Conservation (phyloP, 225 moss, liverwort and hornwort genomes). For the Lunularia cruciata region DNA sequence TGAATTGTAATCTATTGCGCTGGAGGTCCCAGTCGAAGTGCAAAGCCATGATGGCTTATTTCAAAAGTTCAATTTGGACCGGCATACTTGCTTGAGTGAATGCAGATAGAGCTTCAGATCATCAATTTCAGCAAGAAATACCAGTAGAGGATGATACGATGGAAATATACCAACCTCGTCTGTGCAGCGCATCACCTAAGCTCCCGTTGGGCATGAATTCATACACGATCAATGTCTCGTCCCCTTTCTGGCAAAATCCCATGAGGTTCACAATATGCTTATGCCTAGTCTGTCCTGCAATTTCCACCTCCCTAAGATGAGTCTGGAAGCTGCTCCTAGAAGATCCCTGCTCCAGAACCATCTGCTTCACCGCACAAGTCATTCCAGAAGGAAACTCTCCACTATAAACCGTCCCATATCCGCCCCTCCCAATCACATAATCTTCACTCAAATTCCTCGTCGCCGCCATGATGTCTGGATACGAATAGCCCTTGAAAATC, state of each 20-base stretch:
- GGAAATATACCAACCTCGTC: constrained; percentile 24
- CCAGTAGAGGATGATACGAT: not conserved
- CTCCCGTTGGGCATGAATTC: constrained; percentile 67
- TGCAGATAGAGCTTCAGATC: no score
- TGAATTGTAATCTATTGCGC: no score
- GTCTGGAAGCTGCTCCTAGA: constrained; percentile 42
- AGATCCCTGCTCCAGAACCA: constrained; percentile 43
- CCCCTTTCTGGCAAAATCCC: constrained; percentile 61
- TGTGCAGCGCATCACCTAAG: constrained; percentile 55
- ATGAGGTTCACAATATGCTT: constrained; percentile 64
- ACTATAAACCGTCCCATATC: constrained; percentile 61
- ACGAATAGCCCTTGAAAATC: constrained; percentile 27
- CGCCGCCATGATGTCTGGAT: constrained; percentile 55
- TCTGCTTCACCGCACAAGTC: constrained; percentile 55
- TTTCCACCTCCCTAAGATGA: constrained; percentile 58
- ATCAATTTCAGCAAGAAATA: not conserved
- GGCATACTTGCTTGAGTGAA: no score
- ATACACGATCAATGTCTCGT: constrained; percentile 56
- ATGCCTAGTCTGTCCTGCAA: constrained; percentile 54
- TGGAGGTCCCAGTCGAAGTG: no score
- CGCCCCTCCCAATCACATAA: constrained; percentile 56
- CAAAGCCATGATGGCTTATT: no score
- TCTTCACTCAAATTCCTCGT: constrained; percentile 56
- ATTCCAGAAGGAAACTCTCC: constrained; percentile 38
- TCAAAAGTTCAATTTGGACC: no score